Base-by-base conservation (phyloP, 1,284 basidiomycete species). In the Ustilago trichophora region DNA sequence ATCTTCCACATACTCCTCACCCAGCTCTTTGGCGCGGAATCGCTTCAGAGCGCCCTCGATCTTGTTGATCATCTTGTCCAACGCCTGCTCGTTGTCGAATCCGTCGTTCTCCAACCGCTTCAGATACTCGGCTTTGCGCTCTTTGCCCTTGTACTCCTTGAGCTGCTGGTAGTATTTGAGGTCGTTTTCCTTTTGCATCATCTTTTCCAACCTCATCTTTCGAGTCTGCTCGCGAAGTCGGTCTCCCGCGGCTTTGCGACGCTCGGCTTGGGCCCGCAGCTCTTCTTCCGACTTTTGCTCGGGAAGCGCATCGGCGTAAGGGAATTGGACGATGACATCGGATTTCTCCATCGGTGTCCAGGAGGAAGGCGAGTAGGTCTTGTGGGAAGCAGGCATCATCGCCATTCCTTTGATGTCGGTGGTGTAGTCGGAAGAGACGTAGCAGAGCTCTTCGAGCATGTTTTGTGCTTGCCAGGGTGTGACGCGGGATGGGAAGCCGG, bases 251-350 rank as follows among this genome's bases (percentile, higher is more conserved):
- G 95, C 92, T 75, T 87, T 89, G 59, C 91, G 84, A 77, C 88
- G 88, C 80, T 96, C 93, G 0, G 89, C 85, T 34, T 89, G 86
- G 21, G 88, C 86, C 0, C 88, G 87, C 0, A 96, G 82, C 77
- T 98, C 95, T 71, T 96, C 95, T 72, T 93, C 91, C 0, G 92
- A 91, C 82, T 94, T 95, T 81, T 95, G 93, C 41, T 91, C 89
- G 0, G 86, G 83, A 0, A 87, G 85, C 76, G 85, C 75, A 22
- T 63, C 55, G 0, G 55, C 37, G 38, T 59, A 76, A 3, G 73
- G 75, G 31, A 75, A 66, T 41, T 74, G 71, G 16, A 75, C 52
- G 7, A 78, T 84, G 40, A 58, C 85, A 83, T 8, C 90, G 86
- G 25, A 88, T 75, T 0, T 50, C 37, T 68, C 70, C 60, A 72